Conservation (phyloP, 495 filamentous ascomycete species). For the Daldinia concentrica region DNA sequence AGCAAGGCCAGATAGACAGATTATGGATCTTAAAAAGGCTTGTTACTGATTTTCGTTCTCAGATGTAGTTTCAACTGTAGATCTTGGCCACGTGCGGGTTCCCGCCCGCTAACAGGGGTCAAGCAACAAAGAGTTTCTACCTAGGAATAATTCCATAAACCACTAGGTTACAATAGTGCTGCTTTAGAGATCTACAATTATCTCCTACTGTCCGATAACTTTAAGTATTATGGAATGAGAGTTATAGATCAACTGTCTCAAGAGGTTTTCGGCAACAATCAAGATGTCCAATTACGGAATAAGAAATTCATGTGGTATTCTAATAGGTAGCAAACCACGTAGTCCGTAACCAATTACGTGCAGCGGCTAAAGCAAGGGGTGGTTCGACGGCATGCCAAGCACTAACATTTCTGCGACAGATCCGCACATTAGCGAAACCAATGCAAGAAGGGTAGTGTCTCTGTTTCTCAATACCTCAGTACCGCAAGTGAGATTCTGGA, state of each 20-base stretch:
- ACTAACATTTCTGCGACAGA: conserved; percentile 37
- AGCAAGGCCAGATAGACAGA: conserved; percentile 8
- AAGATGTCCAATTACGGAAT: background rate
- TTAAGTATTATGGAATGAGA: background rate
- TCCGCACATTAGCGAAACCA: conserved; percentile 41
- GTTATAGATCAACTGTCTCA: background rate
- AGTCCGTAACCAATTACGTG: conserved; percentile 22
- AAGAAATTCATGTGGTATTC: background rate
- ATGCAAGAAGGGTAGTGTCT: conserved; percentile 26
- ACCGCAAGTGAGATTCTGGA: conserved; percentile 14
- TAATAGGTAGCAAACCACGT: conserved; percentile 11
- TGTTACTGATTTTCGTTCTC: conserved; percentile 18
- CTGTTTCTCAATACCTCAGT: background rate
- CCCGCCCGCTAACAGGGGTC: conserved; percentile 2
- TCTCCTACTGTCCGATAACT: background rate
- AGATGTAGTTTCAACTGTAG: conserved; percentile 33
- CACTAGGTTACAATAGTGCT: background rate
- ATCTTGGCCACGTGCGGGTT: conserved; percentile 20
- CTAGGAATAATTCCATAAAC: background rate
- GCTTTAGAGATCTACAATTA: conserved; percentile 3
- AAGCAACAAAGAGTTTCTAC: background rate
- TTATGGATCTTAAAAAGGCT: conserved; percentile 27
- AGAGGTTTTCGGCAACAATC: background rate
- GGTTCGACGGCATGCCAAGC: conserved; percentile 30
- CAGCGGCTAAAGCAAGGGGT: conserved; percentile 21